Evolutionary conservation across 2,329 filamentous ascomycete species (phyloP), one percentile per base, ranked within the genome.

Genomic region (Septoria linicola): DNA sequence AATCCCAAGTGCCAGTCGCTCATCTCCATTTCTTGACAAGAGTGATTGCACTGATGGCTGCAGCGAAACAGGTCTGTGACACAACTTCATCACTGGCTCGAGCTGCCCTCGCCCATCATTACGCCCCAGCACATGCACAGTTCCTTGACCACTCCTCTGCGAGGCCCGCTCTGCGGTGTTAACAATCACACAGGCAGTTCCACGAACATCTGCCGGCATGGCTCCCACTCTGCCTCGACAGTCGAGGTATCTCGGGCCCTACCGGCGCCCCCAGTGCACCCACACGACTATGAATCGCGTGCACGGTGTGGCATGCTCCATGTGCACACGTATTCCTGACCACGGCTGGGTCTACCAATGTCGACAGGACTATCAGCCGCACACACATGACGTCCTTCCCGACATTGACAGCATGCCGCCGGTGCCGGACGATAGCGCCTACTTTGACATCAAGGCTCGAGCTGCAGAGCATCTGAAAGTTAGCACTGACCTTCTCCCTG

Each of bases 321-420:
- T 75, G 19, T 93, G 88, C 61, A 71, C 72, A 32, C 70, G 71
- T 34, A 67, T 68, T 1, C 80, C 84, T 0, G 70, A 75, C 13
- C 75, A 84, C 46, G 86, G 87, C 20, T 93, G 85, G 80, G 71
- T 93, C 17, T 93, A 88, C 67, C 75, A 79, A 53, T 93, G 89
- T 68, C 80, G 77, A 10, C 81, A 88, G 65, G 87, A 90, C 54
- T 27, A 56, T 13, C 50, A 59, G n/a, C 39, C 56, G 8, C 46
- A 43, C 8, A 54, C 54, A 19, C 11, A 49, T 14, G 39, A 53
- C 4, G 32, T 50, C 14, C 36, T 55, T 19, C 41, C 55, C 10
- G 49, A 58, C 10, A 27, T 46, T n/a, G 53, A 55, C 30, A 43
- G 30, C 17, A 36, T 54, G 4, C 53, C 57, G 4, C 14, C 44